Evolutionary conservation across 352 stramenopile species (phyloP), one percentile per base, ranked within the genome.

Genomic region (Pythium plurisporium): DNA sequence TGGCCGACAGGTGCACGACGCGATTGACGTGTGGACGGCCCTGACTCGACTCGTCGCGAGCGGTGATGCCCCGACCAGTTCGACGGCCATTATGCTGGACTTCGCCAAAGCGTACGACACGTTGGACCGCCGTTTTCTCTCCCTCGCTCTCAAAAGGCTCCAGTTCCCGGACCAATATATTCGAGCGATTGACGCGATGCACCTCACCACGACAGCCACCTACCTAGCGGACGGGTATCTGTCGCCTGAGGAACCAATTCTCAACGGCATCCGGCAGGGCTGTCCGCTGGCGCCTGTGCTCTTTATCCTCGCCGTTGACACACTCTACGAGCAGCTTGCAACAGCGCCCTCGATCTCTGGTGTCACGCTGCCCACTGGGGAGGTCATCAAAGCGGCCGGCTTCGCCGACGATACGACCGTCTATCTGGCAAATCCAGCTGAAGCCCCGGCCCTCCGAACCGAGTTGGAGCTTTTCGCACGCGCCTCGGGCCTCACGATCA

Each of bases 91-190:
- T 3, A 2, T 64, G 3, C 48, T 64, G 1, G 56, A 64, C 19
- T 58, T 64, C 11, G 46, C 37, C 1, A 64, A 64, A 14, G 56
- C 56, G 0, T 64, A 64, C 23, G 55, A 63, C 17, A 56, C 36
- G 17, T 27, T 63, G 10, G 45, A 56, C 27, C 44, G 55, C 1
- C 2, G 19, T 1, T 51, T 49, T 27, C 30, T 56, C 1, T 4
- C 12, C 2, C 20, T 25, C 10, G 46, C 46, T 9, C 38, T 63
- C 2, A 3, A 9, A 4, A 17, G 55, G n/a, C 4, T 30, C 2
- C 34, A 26, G 1, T 56, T 63, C 30, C 55, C 55, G 1, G 10
- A 27, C 2, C 2, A 12, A 14, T 17, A 51, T 4, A 19, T 49
- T 6, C 4, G 15, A 5, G 38, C 38, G 1, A 27, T 63, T 20